Base-by-base conservation (phyloP, 2,329 filamentous ascomycete genomes). In the Verticillium dahliae region DNA sequence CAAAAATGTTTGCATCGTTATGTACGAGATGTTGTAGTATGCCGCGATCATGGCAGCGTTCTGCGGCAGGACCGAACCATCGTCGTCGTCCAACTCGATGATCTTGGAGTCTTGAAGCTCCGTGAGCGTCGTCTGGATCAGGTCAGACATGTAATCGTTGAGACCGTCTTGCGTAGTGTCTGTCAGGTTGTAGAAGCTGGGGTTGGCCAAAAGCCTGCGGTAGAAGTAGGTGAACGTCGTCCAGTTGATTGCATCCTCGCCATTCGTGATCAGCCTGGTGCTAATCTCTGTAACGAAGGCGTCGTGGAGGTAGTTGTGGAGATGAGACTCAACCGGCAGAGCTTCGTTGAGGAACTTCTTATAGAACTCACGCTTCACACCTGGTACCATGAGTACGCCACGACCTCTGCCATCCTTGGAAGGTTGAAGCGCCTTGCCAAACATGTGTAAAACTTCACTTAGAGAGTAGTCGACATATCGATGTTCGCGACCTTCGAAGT, bases 221-320 rank as follows among this genome's bases (percentile, higher is more conserved):
- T 99, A 99, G 78, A 98, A 97, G 79, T 97, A 99, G 11, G 94
- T 97, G 73, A 97, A 98, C 0, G 95, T 98, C 41, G 92, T 91
- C 95, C 95, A 99, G 76, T 97, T 96, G 67, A 99, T 93, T 11
- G 94, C 95, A 77, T 98, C 94, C 69, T 98, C 95, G 14, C 92
- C 96, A 13, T 93, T 97, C 69, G 92, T 87, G 63, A 99, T 95
- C 74, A 93, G 96, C 80, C 92, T 94, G 18, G 92, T 96, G 80
- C 92, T 97, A 70, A 98, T 92, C 75, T 99, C 95, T 0, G 94
- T 93, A 55, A 99, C 94, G 69, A 99, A 98, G 1, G 92, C 93
- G 76, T 99, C 96, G 69, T 96, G 92, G 38, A 99, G 82, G 74
- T 92, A 97, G 61, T 90, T 88, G 72, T 96, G 91, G 37, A 99